Evolutionary conservation across 2,329 filamentous ascomycete genomes (phyloP), one percentile per base, ranked within the genome.

Genomic region (Chaetomium sp.): DNA sequence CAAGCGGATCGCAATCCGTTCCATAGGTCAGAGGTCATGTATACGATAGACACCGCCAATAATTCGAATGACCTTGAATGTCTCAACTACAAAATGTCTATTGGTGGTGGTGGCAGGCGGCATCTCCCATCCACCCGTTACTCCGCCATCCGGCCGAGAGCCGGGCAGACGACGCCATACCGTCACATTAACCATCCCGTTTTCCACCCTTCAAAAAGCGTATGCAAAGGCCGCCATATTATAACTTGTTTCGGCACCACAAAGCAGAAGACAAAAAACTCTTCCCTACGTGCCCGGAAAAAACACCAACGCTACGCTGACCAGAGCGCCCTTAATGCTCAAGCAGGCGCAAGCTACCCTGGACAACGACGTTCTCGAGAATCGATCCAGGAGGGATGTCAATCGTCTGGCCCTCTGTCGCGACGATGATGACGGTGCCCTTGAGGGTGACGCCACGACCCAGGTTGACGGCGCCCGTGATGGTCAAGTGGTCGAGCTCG

Each of bases 341-440:
- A 70, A 89, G 80, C 72, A 89, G 79, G 75, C 87, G 85, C 86
- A 99, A 86, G 80, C 93, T 97, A 75, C 95, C 95, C 85, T 99
- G 95, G 64, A 99, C 95, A 59, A 99, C 95, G 16, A 98, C 95
- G 81, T 99, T 99, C 86, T 99, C 95, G 65, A 99, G 86, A 74
- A 99, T 92, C 23, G 93, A 97, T 77, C 95, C 95, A 23, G 95
- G 94, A 60, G 95, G 95, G 73, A 99, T 90, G 77, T 99, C 95
- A 74, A 99, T 99, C 69, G 95, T 99, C 83, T 91, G 93, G 72
- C 94, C 94, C 82, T 99, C 95, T 55, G 93, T 97, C 31, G 95
- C 95, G 60, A 99, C 95, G 72, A 99, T 99, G 77, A 99, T 99
- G 78, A 99, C 95, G 33, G 95, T 99, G 68, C 92, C 95, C 87